Conservation (phyloP, 1,139 yeast species). For the Diutina siamensis region DNA sequence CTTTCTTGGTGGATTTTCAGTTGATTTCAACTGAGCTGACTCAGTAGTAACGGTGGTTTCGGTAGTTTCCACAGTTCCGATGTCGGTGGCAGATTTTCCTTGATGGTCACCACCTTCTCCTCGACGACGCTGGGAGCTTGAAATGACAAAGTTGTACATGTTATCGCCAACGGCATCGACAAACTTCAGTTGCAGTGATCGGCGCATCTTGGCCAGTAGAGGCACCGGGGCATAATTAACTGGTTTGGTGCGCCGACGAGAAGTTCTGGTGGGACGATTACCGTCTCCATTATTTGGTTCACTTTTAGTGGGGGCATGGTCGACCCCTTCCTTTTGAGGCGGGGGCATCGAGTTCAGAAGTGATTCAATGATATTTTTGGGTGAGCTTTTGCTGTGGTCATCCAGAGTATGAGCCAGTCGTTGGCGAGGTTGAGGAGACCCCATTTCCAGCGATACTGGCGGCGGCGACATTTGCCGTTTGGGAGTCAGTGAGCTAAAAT, state of each 20-base stretch:
- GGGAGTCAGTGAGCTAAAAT: conserved; percentile 2
- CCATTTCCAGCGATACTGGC: background rate
- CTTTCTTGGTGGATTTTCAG: background rate
- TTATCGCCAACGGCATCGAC: conserved; percentile 3
- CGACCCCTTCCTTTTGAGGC: background rate
- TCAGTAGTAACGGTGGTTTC: background rate
- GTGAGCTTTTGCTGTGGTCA: background rate
- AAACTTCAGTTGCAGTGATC: background rate
- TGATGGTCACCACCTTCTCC: background rate
- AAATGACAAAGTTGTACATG: background rate
- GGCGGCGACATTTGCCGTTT: conserved; percentile 1
- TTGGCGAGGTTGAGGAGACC: background rate
- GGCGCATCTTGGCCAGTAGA: conserved; percentile 2
- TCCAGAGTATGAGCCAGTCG: background rate
- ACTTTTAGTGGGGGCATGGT: background rate
- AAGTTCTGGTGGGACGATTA: background rate
- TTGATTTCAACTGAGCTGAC: background rate
- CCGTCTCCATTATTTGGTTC: background rate
- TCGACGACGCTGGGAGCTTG: background rate
- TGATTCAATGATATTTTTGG: background rate
- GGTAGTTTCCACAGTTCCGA: background rate
- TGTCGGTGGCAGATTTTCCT: background rate
- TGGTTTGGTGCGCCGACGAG: background rate
- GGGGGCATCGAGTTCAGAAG: background rate
- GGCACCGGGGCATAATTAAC: conserved; percentile 5